Evolutionary conservation across 176 grass and related monocot species (phyloP), one percentile per base, ranked within the genome.

Genomic region (Avena eriantha): DNA sequence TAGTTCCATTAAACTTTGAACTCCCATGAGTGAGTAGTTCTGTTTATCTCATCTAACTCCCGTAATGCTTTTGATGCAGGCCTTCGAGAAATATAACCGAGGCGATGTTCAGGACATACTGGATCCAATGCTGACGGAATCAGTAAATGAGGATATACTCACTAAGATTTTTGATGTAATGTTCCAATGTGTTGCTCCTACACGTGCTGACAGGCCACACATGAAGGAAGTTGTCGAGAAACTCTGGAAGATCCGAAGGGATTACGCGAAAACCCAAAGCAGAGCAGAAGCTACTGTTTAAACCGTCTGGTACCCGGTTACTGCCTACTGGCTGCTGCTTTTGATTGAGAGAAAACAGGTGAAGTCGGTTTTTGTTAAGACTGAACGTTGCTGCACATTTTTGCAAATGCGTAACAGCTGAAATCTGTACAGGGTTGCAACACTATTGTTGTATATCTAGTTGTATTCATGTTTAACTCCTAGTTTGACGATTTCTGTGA

Each of bases 201-300:
- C 90, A 14, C 92, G 90, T 10, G 81, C 79, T 17, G 95, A 97
- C 53, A 88, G 95, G 73, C 95, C 95, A 49, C 64, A 26, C 55
- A 97, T 97, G 95, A 94, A 92, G 85, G 95, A 94, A 85, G 95
- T 97, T 60, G 86, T 21, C 31, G 95, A 92, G 80, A 86, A 82
- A 81, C 81, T 97, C 51, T 97, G 95, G 95, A 92, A 91, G 86
- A 85, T 97, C 81, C 90, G 95, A 83, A 94, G 87, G 83, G 95
- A 94, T 41, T 87, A 90, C 14, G 47, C 79, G 1, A 93, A 87
- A 76, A 88, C 60, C 17, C 92, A 61, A 33, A 88, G 75, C 22
- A 88, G 76, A 88, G 58, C 58, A 80, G 76, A 89, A 61, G 19
- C 55, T 63, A 39, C 50, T 80, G 75, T 76, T 2, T 91, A 77